phyloP scores from a whole-genome alignment of 805 yeast species.

The Metschnikowia chrysomelidarum region DNA sequence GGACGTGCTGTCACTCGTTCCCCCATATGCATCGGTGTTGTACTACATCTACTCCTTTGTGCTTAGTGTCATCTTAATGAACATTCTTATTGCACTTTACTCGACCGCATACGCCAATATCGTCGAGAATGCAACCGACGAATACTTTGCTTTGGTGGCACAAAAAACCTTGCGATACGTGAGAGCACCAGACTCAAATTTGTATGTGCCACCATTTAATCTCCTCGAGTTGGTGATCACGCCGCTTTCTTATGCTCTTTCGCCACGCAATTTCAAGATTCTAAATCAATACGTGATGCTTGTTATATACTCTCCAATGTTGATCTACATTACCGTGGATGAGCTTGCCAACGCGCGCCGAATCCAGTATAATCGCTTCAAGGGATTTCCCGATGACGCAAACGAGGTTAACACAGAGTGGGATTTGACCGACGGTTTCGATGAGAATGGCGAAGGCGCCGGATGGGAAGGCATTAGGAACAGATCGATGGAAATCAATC shows the following conservation, averaged over 20 bases:
- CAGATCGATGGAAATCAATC: constrained; percentile 36
- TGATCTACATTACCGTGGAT: constrained; percentile 55
- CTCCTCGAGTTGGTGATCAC: constrained; percentile 53
- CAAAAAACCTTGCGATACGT: constrained; percentile 80
- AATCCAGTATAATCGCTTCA: constrained; percentile 65
- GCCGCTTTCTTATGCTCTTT: constrained; percentile 35
- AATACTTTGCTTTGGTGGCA: constrained; percentile 80
- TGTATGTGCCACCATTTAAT: constrained; percentile 84
- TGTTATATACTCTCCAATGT: constrained; percentile 64
- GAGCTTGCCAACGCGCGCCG: constrained; percentile 70
- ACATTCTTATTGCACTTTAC: constrained; percentile 80
- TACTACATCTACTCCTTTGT: constrained; percentile 77
- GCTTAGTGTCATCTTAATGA: constrained; percentile 71
- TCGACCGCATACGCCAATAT: constrained; percentile 81
- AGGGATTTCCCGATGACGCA: constrained; percentile 70
- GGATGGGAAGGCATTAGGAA: constrained; percentile 40
- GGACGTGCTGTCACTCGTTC: constrained; percentile 68
- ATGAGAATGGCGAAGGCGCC: constrained; percentile 26
- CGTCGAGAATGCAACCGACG: constrained; percentile 79
- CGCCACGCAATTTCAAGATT: constrained; percentile 30
- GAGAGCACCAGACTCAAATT: constrained; percentile 84
- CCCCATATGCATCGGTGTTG: constrained; percentile 80
- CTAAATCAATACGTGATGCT: constrained; percentile 60
- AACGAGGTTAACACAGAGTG: constrained; percentile 76
- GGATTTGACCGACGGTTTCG: constrained; percentile 77